Base-by-base conservation (phyloP, 192 early-diverging fungal species). In the Pilaira anomala region DNA sequence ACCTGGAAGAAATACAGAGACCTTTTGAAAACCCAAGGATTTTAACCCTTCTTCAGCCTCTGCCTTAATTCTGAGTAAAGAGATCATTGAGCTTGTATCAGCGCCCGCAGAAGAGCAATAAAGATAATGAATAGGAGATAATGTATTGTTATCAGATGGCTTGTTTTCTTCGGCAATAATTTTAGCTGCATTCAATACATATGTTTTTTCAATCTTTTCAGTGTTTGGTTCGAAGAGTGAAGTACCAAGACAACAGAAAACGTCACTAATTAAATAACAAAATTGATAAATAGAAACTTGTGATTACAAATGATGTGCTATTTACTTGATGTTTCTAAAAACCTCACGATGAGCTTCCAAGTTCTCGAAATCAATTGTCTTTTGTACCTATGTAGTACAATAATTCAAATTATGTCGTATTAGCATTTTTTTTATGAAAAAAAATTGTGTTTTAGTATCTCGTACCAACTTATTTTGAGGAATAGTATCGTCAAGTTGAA, bases 351-450 rank as follows among this genome's bases (percentile, higher is more conserved):
- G 28, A 13, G 67, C 54, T 11, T 83, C 80, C 9, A 84, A 63
- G 44, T 92, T 85, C n/a, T 94, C 91, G 71, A 88, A 90, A 72
- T 92, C 85, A 18, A 89, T 78, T 2, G 79, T 74, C 56, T 87
- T 80, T 69, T 91, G 87, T 36, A 86, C 80, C 69, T 71, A 44
- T 40, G 3, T 14, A 53, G 26, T 18, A 1, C 28, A 7, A 26
- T 16, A 26, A 26, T 53, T 13, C 8, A 14, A 16, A 16, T n/a
- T 53, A 29, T 30, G 9, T 29, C 11, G 3, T n/a, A n/a, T n/a
- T n/a, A n/a, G n/a, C n/a, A 19, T 19, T 46, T 18, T 33, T 14
- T 42, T 26, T 14, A 33, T 53, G 1, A n/a, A n/a, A n/a, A n/a
- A n/a, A n/a, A n/a, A n/a, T n/a, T n/a, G n/a, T n/a, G n/a, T 19